These are phyloP conservation scores for Fusarium ramigenum DNA, from an alignment of 2,329 filamentous ascomycete genomes.

Conservation along the genomic window DNA sequence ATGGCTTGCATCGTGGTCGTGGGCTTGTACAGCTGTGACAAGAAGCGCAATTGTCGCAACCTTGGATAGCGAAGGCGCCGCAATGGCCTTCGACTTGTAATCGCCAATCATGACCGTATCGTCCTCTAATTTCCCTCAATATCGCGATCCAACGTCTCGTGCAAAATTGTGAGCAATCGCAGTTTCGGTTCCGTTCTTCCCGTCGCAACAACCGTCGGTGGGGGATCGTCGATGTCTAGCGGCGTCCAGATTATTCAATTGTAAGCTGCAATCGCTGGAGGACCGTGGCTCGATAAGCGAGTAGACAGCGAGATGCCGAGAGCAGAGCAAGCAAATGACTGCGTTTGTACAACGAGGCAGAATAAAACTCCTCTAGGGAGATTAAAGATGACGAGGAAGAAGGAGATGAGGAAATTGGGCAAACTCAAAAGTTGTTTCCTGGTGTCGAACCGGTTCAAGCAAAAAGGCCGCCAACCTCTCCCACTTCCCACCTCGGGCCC, in stretches of 20 bases:
- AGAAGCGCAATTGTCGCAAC: constrained; percentile 40
- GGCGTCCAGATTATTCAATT: constrained; percentile 12
- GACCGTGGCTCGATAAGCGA: constrained; percentile 33
- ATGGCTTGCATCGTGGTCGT: constrained; percentile 60
- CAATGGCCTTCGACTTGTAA: constrained; percentile 21
- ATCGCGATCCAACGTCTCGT: not conserved
- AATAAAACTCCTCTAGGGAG: constrained; percentile 20
- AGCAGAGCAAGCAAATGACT: constrained; percentile 39
- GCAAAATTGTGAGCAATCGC: not conserved
- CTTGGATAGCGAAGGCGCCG: constrained; percentile 24
- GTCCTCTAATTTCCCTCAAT: not conserved
- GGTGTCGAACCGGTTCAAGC: not conserved
- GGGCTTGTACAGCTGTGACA: constrained; percentile 45
- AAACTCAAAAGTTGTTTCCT: constrained; percentile 15
- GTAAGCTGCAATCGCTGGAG: not conserved
- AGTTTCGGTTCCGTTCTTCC: not conserved
- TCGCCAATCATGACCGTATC: constrained; percentile 32
- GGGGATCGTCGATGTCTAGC: constrained; percentile 33
- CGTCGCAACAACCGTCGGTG: constrained; percentile 4
- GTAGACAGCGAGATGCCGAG: not conserved
- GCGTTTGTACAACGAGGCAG: not conserved
- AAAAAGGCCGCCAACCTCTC: not conserved
- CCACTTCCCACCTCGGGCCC: not conserved
- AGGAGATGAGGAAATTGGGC: constrained; percentile 1
- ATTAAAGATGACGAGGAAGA: not conserved